Base-by-base conservation (phyloP, 129 eudicot genomes). In the Flaveria brownii region DNA sequence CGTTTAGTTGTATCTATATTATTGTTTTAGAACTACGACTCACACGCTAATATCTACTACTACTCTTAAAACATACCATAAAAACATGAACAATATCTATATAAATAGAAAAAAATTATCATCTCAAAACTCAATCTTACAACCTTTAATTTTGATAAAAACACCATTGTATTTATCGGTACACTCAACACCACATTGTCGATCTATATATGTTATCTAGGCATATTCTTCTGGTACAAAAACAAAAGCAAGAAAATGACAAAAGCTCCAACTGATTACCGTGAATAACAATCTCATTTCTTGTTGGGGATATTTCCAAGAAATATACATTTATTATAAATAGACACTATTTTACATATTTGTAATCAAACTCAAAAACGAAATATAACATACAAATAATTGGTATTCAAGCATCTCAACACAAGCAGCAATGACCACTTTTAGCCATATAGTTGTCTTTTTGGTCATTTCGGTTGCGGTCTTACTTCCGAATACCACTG, bases 271-370 rank as follows among this genome's bases (percentile, higher is more conserved):
- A 51, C 36, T 57, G 54, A 62, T 55, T 56, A 16, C 80, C 80
- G 80, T 12, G 43, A 69, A 66, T 73, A 54, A 45, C 84, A 80
- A 73, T 15, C 62, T 73, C 55, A 66, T 54, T 4, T 80, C 69
- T 2, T 26, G 0, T 22, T 55, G 69, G 7, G 8, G 79, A 73
- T 74, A 13, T 67, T 55, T 73, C 6, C 84, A 74, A 80, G 79
- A 73, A 80, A 73, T 10, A 2, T 1, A 54, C 13, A 42, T 66
- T 66, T 45, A 56, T 66, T 67, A 80, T 80, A 80, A 73, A 80
- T 80, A 67, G 10, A 26, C 26, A 18, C 33, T 45, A 2, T 26
- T 66, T 55, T n/a, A 28, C 36, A 67, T 54, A 46, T 73, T 67
- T 13, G 46, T 74, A 43, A 54, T 43, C 55, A 74, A 26, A 52